Evolutionary conservation across 2,329 filamentous ascomycete species (phyloP), one percentile per base, ranked within the genome.

Genomic region (Fusarium caatingaense): DNA sequence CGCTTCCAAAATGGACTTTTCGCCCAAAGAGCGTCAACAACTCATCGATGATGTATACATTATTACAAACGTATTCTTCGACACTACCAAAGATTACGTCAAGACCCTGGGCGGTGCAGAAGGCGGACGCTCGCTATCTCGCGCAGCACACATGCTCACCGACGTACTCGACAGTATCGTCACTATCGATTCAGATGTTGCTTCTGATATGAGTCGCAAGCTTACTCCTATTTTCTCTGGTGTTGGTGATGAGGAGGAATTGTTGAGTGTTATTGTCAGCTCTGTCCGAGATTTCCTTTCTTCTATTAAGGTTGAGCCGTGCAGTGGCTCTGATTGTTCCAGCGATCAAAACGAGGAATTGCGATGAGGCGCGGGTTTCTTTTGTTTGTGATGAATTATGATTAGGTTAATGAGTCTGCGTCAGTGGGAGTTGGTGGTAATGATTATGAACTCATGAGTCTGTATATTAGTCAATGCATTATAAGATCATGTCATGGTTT

Each of bases 91-190:
- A 30, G 30, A 48, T 6, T 50, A 46, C 8, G 8, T 55, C 18
- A 1, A 28, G 1, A 68, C 44, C 0, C 3, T 62, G 6, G 59
- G 42, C 6, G 32, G 57, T 13, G 27, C 28, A 44, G 21, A 32
- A 4, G 64, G 64, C 34, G 42, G 50, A 15, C 53, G 64, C 6
- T 53, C 51, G 7, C 13, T 68, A n/a, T 64, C 64, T 16, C 64
- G 64, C 10, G 11, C 54, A 16, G 30, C 53, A 0, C 47, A 54
- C 12, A 64, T 56, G 30, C 44, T 68, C 5, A 12, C 53, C 6
- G 50, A 68, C 5, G 21, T 60, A 12, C 42, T 68, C 18, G 42
- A 41, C 1, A 54, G 34, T 8, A 25, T 68, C 4, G 4, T 37
- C 27, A 37, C 27, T 3, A 12, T 59, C 8, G 41, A 59, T 3